Percentiles rank a stretch among this genome's conserved stretches.
Evolutionary conservation across 345 rosid genomes (phyloP).

Genomic region (Populus tremula): DNA sequence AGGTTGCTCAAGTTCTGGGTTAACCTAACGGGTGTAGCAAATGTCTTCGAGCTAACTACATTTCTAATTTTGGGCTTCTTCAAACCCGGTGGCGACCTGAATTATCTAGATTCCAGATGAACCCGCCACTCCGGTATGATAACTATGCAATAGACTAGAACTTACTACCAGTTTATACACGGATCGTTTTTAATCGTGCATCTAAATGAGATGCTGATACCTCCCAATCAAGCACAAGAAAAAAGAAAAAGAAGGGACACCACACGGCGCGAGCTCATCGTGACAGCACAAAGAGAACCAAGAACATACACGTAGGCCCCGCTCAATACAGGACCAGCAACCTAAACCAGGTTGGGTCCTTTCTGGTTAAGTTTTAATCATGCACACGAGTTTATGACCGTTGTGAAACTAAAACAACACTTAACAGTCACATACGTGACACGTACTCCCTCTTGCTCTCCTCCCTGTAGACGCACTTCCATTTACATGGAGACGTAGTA

Average conservation of each 20-base stretch:
- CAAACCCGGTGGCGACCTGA: no score
- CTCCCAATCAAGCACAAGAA: neutral
- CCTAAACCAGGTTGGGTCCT: conserved; percentile 17
- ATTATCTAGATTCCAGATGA: no score
- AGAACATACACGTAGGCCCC: neutral
- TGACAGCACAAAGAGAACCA: neutral
- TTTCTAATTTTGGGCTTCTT: no score
- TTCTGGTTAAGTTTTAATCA: conserved; percentile 13
- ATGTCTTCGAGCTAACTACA: no score
- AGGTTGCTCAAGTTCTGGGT: no score
- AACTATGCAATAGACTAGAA: no score
- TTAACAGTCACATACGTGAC: neutral
- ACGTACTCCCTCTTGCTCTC: neutral
- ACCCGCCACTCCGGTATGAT: no score
- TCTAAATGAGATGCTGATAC: neutral
- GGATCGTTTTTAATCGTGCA: no score
- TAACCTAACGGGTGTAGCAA: no score
- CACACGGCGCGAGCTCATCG: neutral
- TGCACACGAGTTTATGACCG: conserved; percentile 34
- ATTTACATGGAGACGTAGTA: neutral
- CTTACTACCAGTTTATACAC: no score
- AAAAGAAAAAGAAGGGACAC: neutral
- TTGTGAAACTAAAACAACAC: neutral
- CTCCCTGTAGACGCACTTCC: conserved; percentile 5
- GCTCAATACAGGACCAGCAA: neutral